Conservation (phyloP, 2,329 filamentous ascomycete genomes). For the Coleophoma eucalyptorum region DNA sequence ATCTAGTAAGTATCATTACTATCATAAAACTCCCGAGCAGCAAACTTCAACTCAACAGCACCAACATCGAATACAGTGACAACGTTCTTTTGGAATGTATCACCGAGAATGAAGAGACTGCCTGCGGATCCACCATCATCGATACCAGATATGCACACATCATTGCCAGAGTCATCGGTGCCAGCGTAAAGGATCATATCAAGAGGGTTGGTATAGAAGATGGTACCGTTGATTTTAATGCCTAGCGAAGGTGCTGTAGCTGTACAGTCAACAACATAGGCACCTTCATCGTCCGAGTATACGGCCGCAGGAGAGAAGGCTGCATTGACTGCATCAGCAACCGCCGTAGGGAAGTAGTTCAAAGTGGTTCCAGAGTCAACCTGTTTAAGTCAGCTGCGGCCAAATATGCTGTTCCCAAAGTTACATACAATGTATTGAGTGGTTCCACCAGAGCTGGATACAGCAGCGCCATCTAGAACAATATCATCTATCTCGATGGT, state of each 20-base stretch:
- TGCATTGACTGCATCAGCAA: slow-evolving; percentile 33
- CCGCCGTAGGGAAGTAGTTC: slow-evolving; percentile 33
- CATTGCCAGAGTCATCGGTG: slow-evolving; percentile 12
- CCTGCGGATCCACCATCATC: slow-evolving; percentile 24
- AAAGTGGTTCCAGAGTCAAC: slow-evolving; percentile 39
- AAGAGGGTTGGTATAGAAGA: slow-evolving; percentile 24
- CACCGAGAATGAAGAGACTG: slow-evolving; percentile 36
- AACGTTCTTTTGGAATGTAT: slow-evolving; percentile 45
- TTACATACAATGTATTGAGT: slow-evolving; percentile 12
- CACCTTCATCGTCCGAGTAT: slow-evolving; percentile 23
- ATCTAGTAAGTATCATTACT: slow-evolving; percentile 3
- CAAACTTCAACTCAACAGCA: slow-evolving; percentile 41
- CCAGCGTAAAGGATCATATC: slow-evolving; percentile 24
- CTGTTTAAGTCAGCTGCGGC: background rate
- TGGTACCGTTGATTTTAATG: slow-evolving; percentile 32
- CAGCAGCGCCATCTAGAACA: slow-evolving; percentile 3
- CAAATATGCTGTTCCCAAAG: background rate
- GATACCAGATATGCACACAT: slow-evolving; percentile 29
- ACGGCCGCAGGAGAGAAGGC: slow-evolving; percentile 37
- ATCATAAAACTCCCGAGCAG: slow-evolving; percentile 24
- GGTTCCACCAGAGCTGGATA: slow-evolving; percentile 1
- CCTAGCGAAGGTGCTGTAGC: slow-evolving; percentile 35
- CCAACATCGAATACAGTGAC: slow-evolving; percentile 47
- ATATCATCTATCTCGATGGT: slow-evolving; percentile 13
- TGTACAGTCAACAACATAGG: slow-evolving; percentile 37